Conservation (phyloP, 1,284 basidiomycete genomes). For the Melampsora larici-populina region DNA sequence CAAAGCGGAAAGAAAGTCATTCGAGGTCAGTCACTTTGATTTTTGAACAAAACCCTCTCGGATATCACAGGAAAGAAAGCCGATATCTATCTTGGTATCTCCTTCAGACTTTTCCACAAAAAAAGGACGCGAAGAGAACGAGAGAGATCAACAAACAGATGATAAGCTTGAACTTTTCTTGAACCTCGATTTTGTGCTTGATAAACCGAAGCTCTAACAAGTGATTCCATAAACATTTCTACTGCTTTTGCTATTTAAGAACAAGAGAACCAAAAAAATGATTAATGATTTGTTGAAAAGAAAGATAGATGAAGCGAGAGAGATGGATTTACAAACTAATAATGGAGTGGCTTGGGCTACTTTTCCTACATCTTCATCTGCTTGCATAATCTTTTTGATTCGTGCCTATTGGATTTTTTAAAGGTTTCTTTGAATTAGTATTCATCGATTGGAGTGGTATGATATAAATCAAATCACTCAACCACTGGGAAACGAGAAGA, state of each 20-base stretch:
- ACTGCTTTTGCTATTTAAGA: conserved; percentile 77
- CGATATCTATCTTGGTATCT: too few relatives aligned
- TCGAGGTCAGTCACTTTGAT: not conserved
- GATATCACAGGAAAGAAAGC: too few relatives aligned
- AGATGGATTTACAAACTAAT: conserved; percentile 77
- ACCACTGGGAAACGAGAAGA: conserved; percentile 41
- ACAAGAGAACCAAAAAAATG: not conserved
- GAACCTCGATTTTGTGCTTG: conserved; percentile 76
- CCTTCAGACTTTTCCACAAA: not conserved
- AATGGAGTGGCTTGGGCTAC: conserved; percentile 95
- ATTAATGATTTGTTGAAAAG: not conserved
- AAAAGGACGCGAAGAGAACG: conserved; percentile 5
- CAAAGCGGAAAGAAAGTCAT: conserved; percentile 24
- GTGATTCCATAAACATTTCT: conserved; percentile 83
- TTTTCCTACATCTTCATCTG: conserved; percentile 98
- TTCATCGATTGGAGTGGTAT: not conserved
- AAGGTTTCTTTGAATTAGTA: not conserved
- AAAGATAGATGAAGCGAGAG: not conserved
- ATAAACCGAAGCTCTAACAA: conserved; percentile 78
- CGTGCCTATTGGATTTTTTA: conserved; percentile 60
- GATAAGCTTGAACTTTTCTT: conserved; percentile 88
- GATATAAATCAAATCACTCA: conserved; percentile 12
- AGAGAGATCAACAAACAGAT: conserved; percentile 67
- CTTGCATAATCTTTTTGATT: conserved; percentile 99
- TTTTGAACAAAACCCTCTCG: too few relatives aligned